Conservation (phyloP, 805 yeast genomes). For the Nakazawaea siamensis region DNA sequence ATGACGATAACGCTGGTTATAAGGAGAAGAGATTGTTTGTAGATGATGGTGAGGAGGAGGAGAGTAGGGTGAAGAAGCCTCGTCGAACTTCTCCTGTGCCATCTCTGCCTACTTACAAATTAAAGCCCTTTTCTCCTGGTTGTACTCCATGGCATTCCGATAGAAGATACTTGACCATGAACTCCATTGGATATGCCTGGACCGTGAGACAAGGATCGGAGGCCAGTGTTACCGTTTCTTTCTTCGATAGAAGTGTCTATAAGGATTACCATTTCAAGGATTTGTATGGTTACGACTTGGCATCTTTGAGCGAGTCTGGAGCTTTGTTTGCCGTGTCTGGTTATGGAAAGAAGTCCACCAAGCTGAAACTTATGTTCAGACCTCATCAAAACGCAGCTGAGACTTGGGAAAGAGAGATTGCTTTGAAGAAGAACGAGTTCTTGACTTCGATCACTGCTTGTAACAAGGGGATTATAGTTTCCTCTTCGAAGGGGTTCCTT, state of each 20-base stretch:
- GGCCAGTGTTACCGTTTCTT: conserved; percentile 76
- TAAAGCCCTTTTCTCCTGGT: conserved; percentile 76
- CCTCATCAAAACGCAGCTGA: conserved; percentile 58
- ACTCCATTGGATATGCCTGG: conserved; percentile 75
- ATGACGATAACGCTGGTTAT: conserved; percentile 54
- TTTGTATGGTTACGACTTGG: conserved; percentile 59
- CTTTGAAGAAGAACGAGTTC: conserved; percentile 40
- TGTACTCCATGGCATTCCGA: conserved; percentile 72
- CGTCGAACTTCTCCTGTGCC: not conserved
- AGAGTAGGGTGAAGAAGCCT: not conserved
- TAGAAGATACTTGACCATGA: conserved; percentile 75
- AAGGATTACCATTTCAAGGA: conserved; percentile 86
- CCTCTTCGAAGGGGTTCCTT: conserved; percentile 70
- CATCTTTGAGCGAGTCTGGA: conserved; percentile 63
- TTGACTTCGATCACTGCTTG: conserved; percentile 67
- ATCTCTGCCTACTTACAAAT: conserved; percentile 18
- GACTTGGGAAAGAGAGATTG: conserved; percentile 64
- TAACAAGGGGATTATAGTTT: conserved; percentile 50
- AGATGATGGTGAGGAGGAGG: conserved; percentile 6
- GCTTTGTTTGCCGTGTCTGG: conserved; percentile 48
- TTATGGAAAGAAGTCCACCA: conserved; percentile 12
- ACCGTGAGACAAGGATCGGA: conserved; percentile 54
- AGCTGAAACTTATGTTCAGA: conserved; percentile 42
- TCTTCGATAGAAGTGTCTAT: conserved; percentile 70
- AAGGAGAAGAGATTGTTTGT: conserved; percentile 9